phyloP scores from a whole-genome alignment of 257 asterid species.

The Avicennia marina region DNA sequence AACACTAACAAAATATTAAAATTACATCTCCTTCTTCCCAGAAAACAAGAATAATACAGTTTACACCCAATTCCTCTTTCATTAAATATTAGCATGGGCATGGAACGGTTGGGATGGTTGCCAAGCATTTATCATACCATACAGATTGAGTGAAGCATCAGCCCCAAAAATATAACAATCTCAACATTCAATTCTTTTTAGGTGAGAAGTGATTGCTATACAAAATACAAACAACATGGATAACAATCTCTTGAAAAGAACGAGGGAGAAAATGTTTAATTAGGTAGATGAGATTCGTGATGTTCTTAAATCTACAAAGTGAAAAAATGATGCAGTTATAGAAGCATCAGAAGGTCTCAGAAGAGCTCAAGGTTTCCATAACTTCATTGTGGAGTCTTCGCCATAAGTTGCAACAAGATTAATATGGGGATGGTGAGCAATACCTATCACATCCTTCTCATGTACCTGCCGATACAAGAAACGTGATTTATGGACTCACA shows the following conservation, averaged over 20 bases:
- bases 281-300: background rate
- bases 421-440: constrained; percentile 90
- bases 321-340: constrained; percentile 4
- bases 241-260: too few species aligned
- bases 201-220: background rate
- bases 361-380: constrained; percentile 74
- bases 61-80: too few species aligned
- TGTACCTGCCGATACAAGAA: constrained; percentile 54
- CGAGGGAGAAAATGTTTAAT: too few species aligned
- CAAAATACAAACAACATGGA: too few species aligned
- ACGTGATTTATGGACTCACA: background rate
- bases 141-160: background rate
- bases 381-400: constrained; percentile 79
- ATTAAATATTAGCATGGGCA: constrained; percentile 7
- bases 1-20: too few species aligned
- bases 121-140: constrained; percentile 9
- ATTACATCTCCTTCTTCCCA: too few species aligned
- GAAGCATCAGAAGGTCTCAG: background rate
- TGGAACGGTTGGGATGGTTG: constrained; percentile 18
- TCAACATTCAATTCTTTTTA: background rate
- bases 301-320: constrained; percentile 4
- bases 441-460: constrained; percentile 90
- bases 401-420: constrained; percentile 84
- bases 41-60: too few species aligned
- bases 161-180: background rate